These are phyloP conservation scores for Fusarium tricinctum DNA, from an alignment of 2,329 filamentous ascomycete species.

Conservation along the genomic window DNA sequence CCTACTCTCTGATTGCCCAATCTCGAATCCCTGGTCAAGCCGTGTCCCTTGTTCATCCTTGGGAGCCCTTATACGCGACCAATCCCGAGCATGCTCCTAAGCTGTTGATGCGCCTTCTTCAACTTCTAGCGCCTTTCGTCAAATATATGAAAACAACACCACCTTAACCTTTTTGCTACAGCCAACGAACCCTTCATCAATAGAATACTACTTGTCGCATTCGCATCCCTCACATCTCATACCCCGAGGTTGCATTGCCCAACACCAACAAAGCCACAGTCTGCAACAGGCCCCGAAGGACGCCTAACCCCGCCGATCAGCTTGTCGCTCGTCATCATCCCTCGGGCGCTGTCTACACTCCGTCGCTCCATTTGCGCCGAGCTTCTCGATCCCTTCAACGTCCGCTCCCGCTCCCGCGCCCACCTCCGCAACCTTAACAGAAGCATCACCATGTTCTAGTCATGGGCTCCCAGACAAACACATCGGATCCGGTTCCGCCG, in stretches of 20 bases:
- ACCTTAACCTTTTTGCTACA: slow-evolving; percentile 15
- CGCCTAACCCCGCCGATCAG: slow-evolving; percentile 41
- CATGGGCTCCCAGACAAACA: slow-evolving; percentile 64
- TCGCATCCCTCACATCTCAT: slow-evolving; percentile 32
- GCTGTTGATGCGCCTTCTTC: slow-evolving; percentile 37
- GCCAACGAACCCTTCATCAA: slow-evolving; percentile 10
- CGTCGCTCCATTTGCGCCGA: slow-evolving; percentile 34
- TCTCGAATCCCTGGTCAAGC: slow-evolving; percentile 12
- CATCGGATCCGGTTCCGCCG: slow-evolving; percentile 57
- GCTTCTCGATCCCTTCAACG: slow-evolving; percentile 17
- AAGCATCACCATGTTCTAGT: slow-evolving; percentile 56
- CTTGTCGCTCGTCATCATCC: slow-evolving; percentile 39
- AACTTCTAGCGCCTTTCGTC: slow-evolving; percentile 32
- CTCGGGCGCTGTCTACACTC: slow-evolving; percentile 29
- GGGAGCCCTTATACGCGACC: slow-evolving; percentile 33
- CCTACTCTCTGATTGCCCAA: slow-evolving; percentile 1
- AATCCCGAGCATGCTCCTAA: slow-evolving; percentile 42
- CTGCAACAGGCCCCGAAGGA: slow-evolving; percentile 35
- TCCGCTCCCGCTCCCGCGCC: slow-evolving; percentile 32
- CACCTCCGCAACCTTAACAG: slow-evolving; percentile 23
- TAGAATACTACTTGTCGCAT: slow-evolving; percentile 32
- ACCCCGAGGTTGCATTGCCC: slow-evolving; percentile 35
- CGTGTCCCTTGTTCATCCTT: slow-evolving; percentile 36
- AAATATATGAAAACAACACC: background rate
- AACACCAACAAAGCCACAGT: slow-evolving; percentile 35